Percentiles rank a stretch among this genome's conserved stretches.
Evolutionary conservation across 2,329 filamentous ascomycete species (phyloP).

Genomic region (Penicillium hordei): DNA sequence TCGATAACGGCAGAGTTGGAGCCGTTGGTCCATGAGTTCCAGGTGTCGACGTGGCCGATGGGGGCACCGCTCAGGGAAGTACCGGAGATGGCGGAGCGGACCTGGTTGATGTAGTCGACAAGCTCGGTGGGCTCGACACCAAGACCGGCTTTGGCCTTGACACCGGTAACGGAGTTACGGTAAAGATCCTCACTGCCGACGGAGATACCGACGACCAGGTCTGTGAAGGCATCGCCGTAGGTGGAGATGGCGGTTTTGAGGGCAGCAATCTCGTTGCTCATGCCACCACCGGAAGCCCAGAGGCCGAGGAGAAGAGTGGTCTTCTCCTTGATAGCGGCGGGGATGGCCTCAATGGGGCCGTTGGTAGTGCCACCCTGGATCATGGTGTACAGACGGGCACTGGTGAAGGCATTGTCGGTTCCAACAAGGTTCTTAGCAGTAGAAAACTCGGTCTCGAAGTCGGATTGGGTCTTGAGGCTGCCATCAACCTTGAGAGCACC

Average conservation of each 20-base stretch:
- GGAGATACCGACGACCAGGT: constrained; percentile 72
- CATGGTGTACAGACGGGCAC: constrained; percentile 61
- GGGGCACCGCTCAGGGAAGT: constrained; percentile 56
- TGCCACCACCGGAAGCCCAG: constrained; percentile 72
- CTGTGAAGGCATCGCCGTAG: constrained; percentile 63
- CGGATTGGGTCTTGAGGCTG: constrained; percentile 43
- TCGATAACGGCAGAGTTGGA: constrained; percentile 70
- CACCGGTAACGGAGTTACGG: constrained; percentile 70
- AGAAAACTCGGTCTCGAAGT: constrained; percentile 48
- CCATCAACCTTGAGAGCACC: constrained; percentile 43
- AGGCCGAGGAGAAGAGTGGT: constrained; percentile 78
- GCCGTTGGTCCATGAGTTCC: constrained; percentile 73
- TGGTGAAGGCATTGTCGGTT: constrained; percentile 43
- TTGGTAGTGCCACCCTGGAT: constrained; percentile 60
- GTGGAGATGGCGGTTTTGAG: constrained; percentile 66
- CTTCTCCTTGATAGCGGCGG: constrained; percentile 76
- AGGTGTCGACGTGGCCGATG: constrained; percentile 87
- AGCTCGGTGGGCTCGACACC: constrained; percentile 65
- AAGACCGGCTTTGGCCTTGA: constrained; percentile 59
- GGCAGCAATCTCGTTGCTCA: constrained; percentile 73
- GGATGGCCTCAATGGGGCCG: constrained; percentile 69
- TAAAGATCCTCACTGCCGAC: constrained; percentile 86
- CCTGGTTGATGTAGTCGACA: constrained; percentile 68
- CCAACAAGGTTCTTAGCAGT: constrained; percentile 46
- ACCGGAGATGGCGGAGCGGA: constrained; percentile 62